phyloP scores from a whole-genome alignment of 2,329 filamentous ascomycete species.

The Taxawa tesnikishii region DNA sequence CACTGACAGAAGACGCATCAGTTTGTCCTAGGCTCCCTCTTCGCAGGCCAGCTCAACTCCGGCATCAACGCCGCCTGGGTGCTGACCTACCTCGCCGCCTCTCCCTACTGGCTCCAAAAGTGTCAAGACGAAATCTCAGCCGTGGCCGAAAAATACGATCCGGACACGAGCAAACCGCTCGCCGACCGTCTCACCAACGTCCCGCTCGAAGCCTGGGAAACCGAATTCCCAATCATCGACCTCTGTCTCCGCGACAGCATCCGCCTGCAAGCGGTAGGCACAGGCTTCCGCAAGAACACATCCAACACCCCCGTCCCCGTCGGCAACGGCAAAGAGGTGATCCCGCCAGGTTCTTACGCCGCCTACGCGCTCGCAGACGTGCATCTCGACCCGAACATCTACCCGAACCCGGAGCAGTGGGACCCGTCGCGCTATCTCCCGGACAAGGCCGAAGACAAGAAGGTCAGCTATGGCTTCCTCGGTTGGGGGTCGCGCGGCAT shows the following conservation, averaged over 20 bases:
- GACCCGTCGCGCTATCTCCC: slow-evolving; percentile 38
- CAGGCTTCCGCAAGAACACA: slow-evolving; percentile 40
- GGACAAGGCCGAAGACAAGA: slow-evolving; percentile 36
- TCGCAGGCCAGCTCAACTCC: slow-evolving; percentile 46
- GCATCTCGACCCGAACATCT: slow-evolving; percentile 36
- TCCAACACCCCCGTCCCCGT: slow-evolving; percentile 33
- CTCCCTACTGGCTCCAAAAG: slow-evolving; percentile 32
- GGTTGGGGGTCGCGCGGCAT: slow-evolving; percentile 23
- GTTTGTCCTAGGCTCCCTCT: slow-evolving; percentile 42
- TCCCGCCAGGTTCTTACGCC: slow-evolving; percentile 37
- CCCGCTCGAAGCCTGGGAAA: slow-evolving; percentile 42
- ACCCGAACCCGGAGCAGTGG: slow-evolving; percentile 36
- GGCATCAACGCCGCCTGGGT: slow-evolving; percentile 44
- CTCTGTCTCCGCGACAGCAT: slow-evolving; percentile 42
- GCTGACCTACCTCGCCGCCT: slow-evolving; percentile 35
- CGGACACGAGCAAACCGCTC: slow-evolving; percentile 18
- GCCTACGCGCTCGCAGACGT: slow-evolving; percentile 35
- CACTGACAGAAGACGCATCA: too few species aligned
- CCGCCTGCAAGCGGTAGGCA: slow-evolving; percentile 35
- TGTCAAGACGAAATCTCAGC: slow-evolving; percentile 36
- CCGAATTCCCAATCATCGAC: slow-evolving; percentile 40
- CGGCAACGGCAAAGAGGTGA: slow-evolving; percentile 29
- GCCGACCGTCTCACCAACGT: slow-evolving; percentile 29
- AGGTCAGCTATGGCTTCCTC: slow-evolving; percentile 16
- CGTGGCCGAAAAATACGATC: slow-evolving; percentile 31